Base-by-base conservation (phyloP, 1,284 basidiomycete genomes). In the Ganoderma boninense region DNA sequence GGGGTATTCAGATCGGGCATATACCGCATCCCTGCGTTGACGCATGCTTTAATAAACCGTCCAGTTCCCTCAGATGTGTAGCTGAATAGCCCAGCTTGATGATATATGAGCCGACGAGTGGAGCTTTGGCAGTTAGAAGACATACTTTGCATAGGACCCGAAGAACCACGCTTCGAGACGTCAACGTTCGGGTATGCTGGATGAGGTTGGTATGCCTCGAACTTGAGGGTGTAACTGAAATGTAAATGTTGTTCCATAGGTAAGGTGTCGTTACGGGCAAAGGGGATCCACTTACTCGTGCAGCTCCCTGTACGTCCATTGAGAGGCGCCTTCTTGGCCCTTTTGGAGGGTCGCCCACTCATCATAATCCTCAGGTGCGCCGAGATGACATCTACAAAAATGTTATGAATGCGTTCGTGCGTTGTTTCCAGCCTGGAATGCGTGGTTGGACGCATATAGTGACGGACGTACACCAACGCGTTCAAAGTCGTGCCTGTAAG, bases 331-430 rank as follows among this genome's bases (percentile, higher is more conserved):
- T 69, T 91, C 88, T 23, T 84, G 85, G 23, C 82, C 82, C 43
- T 78, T 77, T 67, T 80, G 79, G 40, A 87, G 83, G 23, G 80
- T 73, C 0, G 87, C 89, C 87, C 90, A 92, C 77, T 92, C 87
- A 73, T 92, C 89, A 71, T 88, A 93, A 75, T 93, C 92, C 0
- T 87, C 86, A 1, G 91, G 90, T 5, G 89, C 84, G 23, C 91
- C 90, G 49, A 87, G 87, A 20, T 92, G 92, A 64, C 87, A 91
- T 81, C 91, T 93, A 67, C 3, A 38, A 70, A 73, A 38, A 54
- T 54, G 29, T 29, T 23, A 23, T 38, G 61, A 14, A 6, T 11
- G 23, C 1, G 49, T 54, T 54, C 26, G 26, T 23, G 23, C 13
- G 23, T 10, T 54, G 11, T 14, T 18, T 54, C 23, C 4, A 26